Base-by-base conservation (phyloP, 441 rosid genomes). In the Erysimum pusillum region DNA sequence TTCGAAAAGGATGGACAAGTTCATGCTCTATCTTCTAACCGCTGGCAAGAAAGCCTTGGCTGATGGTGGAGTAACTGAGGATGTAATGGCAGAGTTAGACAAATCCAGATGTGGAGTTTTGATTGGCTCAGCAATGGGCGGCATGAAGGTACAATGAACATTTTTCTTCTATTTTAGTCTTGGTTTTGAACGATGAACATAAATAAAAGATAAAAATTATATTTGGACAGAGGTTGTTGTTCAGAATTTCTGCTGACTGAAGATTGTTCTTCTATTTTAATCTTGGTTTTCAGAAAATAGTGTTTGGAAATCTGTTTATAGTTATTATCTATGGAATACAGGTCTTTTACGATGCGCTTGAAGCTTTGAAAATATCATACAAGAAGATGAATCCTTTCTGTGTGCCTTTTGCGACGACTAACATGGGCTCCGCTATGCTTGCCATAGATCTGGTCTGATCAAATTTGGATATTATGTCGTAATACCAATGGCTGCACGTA, bases 381-480 rank as follows among this genome's bases (percentile, higher is more conserved):
- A 87, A 72, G 86, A 95, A 95, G 82, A 87, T 95, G 98, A 95
- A 91, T 82, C 99, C 96, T 62, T 95, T 95, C 54, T 92, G 96
- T 48, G 94, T 95, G 45, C 99, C 99, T 60, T 95, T 91, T 74
- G 98, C 99, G 1, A 90, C 98, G 67, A 92, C 98, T 71, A 95
- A 95, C 79, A 93, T 92, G 98, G 99, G 99, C 80, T 95, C 98
- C 67, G 99, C 98, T 14, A 91, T 95, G 94, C 97, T 95, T 64
- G 98, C 94, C 17, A 83, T 92, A 87, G 97, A 94, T 85, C 89
- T 94, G 90, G 97, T 94, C 71, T 71, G 91, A 82, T 77, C 42
- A 41, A 69, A 25, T 77, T 80, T 59, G 51, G 36, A 46, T 38
- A 57, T 49, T 54, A n/a, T 77, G 35, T 63, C n/a, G n/a, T n/a